Conservation (phyloP, 768 basidiomycete genomes). For the Lactarius sp. region DNA sequence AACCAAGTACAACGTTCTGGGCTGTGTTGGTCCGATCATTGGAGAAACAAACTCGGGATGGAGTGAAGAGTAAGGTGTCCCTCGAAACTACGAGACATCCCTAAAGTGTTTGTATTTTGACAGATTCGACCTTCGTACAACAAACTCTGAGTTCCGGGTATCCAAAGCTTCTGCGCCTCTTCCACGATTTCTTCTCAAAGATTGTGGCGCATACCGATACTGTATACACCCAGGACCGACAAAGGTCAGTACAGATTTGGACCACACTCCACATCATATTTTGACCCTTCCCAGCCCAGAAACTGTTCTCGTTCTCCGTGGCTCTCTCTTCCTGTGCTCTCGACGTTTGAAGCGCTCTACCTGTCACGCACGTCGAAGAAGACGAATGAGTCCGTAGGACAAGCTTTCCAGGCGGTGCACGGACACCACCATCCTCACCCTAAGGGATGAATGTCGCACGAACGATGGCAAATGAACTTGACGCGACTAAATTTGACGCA, state of each 20-base stretch:
- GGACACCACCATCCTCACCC: constrained; percentile 61
- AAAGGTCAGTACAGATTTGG: constrained; percentile 44
- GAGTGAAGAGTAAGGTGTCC: constrained; percentile 57
- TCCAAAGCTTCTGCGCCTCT: constrained; percentile 79
- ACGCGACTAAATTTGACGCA: constrained; percentile 90
- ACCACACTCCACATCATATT: background rate
- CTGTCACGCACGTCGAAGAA: constrained; percentile 77
- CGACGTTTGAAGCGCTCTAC: constrained; percentile 83
- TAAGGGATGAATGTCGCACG: constrained; percentile 80
- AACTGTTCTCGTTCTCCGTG: constrained; percentile 59
- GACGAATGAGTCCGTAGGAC: constrained; percentile 75
- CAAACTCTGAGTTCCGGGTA: constrained; percentile 85
- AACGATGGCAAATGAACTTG: constrained; percentile 82
- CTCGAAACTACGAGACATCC: background rate
- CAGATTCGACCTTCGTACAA: constrained; percentile 86
- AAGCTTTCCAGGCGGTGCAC: constrained; percentile 67
- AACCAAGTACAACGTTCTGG: constrained; percentile 62
- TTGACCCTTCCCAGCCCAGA: constrained; percentile 61
- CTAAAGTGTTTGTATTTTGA: background rate
- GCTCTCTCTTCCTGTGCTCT: constrained; percentile 60
- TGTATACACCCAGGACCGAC: no score
- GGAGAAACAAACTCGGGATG: constrained; percentile 76
- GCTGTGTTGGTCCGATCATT: constrained; percentile 70
- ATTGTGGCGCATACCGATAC: constrained; percentile 54
- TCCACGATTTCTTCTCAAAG: constrained; percentile 96